Evolutionary conservation across 129 eudicot species (phyloP).

Genomic region (Pseudognaphalium luteoalbum): DNA sequence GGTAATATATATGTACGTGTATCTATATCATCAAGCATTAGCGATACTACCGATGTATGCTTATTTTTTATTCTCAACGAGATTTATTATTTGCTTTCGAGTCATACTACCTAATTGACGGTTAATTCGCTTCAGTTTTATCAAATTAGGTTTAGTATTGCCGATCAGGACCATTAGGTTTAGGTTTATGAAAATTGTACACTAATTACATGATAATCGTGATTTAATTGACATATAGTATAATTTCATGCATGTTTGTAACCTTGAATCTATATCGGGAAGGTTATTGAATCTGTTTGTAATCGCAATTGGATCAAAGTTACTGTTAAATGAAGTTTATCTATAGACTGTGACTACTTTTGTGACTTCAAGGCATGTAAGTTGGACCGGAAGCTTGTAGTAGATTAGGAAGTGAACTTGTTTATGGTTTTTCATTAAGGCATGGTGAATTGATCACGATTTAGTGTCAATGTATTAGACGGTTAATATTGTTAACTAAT

Average conservation of each 20-base stretch:
- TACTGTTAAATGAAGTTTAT: neutral
- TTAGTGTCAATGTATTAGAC: neutral
- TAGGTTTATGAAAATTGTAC: neutral
- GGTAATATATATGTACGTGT: slow-evolving; percentile 13
- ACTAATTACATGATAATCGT: slow-evolving; percentile 2
- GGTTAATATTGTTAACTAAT: neutral
- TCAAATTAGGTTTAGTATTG: slow-evolving; percentile 11
- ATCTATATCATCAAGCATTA: neutral
- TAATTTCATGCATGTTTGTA: neutral
- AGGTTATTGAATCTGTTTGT: neutral
- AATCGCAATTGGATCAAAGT: slow-evolving; percentile 3
- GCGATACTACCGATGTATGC: slow-evolving; percentile 23
- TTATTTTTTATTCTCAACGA: slow-evolving; percentile 16
- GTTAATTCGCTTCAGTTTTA: slow-evolving; percentile 2
- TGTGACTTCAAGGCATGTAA: slow-evolving; percentile 1
- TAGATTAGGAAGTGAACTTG: slow-evolving; percentile 17
- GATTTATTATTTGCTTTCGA: slow-evolving; percentile 11
- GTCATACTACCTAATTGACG: neutral
- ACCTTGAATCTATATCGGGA: neutral
- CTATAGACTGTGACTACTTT: neutral
- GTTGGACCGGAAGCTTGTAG: slow-evolving; percentile 13
- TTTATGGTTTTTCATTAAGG: neutral
- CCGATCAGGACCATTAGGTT: slow-evolving; percentile 24
- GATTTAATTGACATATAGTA: neutral
- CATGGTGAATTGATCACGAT: slow-evolving; percentile 2